Evolutionary conservation across 2,329 filamentous ascomycete species (phyloP).

Genomic region (Metarhizium humberi): DNA sequence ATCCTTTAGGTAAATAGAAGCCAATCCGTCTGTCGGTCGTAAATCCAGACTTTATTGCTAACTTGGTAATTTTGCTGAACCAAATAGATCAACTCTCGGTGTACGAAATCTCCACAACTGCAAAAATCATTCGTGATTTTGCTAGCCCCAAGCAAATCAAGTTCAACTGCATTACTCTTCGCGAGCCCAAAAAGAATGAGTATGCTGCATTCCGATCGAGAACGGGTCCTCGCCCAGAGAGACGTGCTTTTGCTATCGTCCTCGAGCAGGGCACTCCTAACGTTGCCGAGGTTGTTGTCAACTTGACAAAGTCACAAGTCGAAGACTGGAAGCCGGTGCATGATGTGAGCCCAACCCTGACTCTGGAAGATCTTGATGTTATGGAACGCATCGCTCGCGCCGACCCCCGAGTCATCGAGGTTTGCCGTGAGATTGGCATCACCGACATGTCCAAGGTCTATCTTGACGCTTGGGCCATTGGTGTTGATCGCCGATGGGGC

Average conservation of each 20-base stretch:
- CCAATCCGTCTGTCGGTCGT: no score
- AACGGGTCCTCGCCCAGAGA: slow-evolving; percentile 35
- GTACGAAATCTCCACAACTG: slow-evolving; percentile 42
- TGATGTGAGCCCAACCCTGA: slow-evolving; percentile 45
- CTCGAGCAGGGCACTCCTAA: slow-evolving; percentile 27
- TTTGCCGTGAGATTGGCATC: slow-evolving; percentile 66
- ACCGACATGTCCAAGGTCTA: slow-evolving; percentile 78
- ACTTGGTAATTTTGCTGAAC: not conserved
- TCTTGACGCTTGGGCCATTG: slow-evolving; percentile 79
- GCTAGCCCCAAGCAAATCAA: slow-evolving; percentile 23
- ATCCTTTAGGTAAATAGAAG: slow-evolving; percentile 25
- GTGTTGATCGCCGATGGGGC: slow-evolving; percentile 71
- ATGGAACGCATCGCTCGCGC: slow-evolving; percentile 60
- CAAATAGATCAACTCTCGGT: slow-evolving; percentile 39
- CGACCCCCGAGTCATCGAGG: slow-evolving; percentile 66
- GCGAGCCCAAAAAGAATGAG: slow-evolving; percentile 54
- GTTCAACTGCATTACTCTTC: slow-evolving; percentile 56
- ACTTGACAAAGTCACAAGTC: slow-evolving; percentile 30
- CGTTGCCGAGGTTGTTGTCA: slow-evolving; percentile 43
- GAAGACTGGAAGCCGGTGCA: slow-evolving; percentile 36
- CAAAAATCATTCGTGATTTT: slow-evolving; percentile 36
- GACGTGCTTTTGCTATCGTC: slow-evolving; percentile 40
- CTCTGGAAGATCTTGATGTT: slow-evolving; percentile 71
- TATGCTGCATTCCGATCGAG: slow-evolving; percentile 52
- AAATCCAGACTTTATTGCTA: not conserved